Evolutionary conservation across 2,329 filamentous ascomycete genomes (phyloP).

Genomic region (Diaporthe aspalathi): DNA sequence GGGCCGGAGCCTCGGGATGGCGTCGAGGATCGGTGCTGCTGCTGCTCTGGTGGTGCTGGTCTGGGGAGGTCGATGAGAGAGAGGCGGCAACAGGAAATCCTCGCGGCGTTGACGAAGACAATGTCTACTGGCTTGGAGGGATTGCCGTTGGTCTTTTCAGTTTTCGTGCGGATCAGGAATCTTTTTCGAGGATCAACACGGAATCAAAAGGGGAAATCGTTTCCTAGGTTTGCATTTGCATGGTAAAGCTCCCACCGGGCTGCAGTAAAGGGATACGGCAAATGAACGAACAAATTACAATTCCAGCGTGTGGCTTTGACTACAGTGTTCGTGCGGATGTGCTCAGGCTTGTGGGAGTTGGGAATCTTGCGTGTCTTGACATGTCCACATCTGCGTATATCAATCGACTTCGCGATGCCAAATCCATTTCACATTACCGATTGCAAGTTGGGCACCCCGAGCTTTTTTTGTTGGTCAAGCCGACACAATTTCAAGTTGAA

Average conservation of each 20-base stretch:
- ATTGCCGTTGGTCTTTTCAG: slow-evolving; percentile 38
- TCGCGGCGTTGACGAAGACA: slow-evolving; percentile 35
- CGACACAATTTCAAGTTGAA: neutral
- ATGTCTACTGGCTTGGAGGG: slow-evolving; percentile 31
- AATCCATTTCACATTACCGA: neutral
- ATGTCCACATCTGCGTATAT: neutral
- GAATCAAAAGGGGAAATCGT: slow-evolving; percentile 50
- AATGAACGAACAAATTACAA: slow-evolving; percentile 57
- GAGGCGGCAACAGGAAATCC: slow-evolving; percentile 36
- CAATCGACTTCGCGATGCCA: neutral
- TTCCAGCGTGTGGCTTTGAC: slow-evolving; percentile 45
- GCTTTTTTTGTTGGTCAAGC: too few species aligned
- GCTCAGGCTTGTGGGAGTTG: neutral
- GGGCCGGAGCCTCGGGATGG: slow-evolving; percentile 39
- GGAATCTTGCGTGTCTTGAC: neutral
- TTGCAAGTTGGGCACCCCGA: too few species aligned
- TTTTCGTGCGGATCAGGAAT: slow-evolving; percentile 46
- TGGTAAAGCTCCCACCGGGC: slow-evolving; percentile 56
- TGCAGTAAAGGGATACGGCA: slow-evolving; percentile 63
- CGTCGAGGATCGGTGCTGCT: slow-evolving; percentile 38
- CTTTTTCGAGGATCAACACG: slow-evolving; percentile 39
- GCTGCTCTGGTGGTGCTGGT: slow-evolving; percentile 46
- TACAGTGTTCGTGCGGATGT: neutral
- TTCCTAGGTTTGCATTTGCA: slow-evolving; percentile 60
- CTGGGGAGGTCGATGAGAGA: slow-evolving; percentile 37